A percentile compares a stretch with the other conserved stretches of the same genome.
Conservation (phyloP, 2,329 filamentous ascomycete species). For the Phaeosphaeriaceae sp. region DNA sequence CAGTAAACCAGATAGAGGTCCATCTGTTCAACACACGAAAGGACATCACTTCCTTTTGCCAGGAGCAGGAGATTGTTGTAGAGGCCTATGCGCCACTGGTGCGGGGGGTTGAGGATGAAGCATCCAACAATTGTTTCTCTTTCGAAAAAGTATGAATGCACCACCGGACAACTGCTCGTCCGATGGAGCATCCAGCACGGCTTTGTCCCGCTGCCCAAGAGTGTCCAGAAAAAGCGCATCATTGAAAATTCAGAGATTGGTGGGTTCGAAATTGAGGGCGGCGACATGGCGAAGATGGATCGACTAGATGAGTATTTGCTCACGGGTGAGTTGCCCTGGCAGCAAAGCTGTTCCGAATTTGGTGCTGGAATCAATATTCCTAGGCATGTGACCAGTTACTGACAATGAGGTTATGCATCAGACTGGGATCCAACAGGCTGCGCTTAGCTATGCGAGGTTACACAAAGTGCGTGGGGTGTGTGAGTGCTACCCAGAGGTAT, state of each 20-base stretch:
- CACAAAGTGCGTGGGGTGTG: conserved; percentile 29
- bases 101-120: conserved; percentile 70
- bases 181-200: conserved; percentile 80
- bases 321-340: conserved; percentile 54
- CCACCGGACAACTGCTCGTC: conserved; percentile 75
- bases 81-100: conserved; percentile 83
- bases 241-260: conserved; percentile 68
- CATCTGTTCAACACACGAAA: conserved; percentile 81
- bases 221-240: conserved; percentile 66
- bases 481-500: too few relatives aligned
- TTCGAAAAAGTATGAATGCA: conserved; percentile 71
- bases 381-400: conserved; percentile 9
- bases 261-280: conserved; percentile 65
- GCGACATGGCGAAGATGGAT: conserved; percentile 69
- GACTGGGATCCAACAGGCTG: conserved; percentile 57
- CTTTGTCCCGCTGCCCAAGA: conserved; percentile 77
- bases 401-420: conserved; percentile 21
- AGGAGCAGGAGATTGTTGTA: conserved; percentile 70
- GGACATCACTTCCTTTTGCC: conserved; percentile 70
- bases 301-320: conserved; percentile 74
- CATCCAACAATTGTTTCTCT: conserved; percentile 68
- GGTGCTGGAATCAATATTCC: conserved; percentile 2
- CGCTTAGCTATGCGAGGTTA: conserved; percentile 28
- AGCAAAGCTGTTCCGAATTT: neutral
- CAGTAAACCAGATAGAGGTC: conserved; percentile 80